Base-by-base conservation (phyloP, 441 rosid genomes). In the Adansonia gregorii region DNA sequence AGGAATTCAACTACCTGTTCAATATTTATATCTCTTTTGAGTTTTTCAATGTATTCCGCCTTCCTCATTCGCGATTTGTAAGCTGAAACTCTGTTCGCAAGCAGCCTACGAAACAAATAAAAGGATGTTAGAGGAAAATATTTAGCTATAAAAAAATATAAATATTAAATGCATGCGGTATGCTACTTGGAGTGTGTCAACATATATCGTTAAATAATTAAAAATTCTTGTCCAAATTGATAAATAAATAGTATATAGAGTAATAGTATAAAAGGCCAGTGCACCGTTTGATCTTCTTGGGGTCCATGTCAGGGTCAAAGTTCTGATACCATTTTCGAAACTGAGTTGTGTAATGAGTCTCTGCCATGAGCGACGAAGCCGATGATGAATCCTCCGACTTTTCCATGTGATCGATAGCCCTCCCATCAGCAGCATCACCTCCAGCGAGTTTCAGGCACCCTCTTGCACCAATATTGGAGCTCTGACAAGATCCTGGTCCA, bases 11-110 rank as follows among this genome's bases (percentile, higher is more conserved):
- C 20, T 8, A 24, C 66, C 41, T 60, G 7, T 10, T 9, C n/a
- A 1, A 10, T 11, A 4, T 60, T 12, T 10, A 24, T 27, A 10
- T 10, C 39, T 24, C 1, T 60, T 60, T 60, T 12, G 39, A 60
- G 41, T 24, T 60, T 60, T 27, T 60, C 66, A 11, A 60, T 27
- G 17, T 67, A 67, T 20, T 43, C 71, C 24, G 4, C 31, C 71
- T 20, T 45, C 31, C 24, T 19, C 72, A 67, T 8, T 31, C 72
- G 31, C n/a, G 72, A 67, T 67, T 67, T 67, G 4, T 45, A 54
- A 67, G 72, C 72, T 45, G 72, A 67, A 67, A 11, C 72, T 67
- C 72, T 67, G 31, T 67, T 67, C 8, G 35, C 52, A 67, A 67
- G 52, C 55, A 45, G 31, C 20, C 72, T 67, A 45, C 1, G 19